Conservation (phyloP, 257 asterid species). For the Solanum ossicruentum region DNA sequence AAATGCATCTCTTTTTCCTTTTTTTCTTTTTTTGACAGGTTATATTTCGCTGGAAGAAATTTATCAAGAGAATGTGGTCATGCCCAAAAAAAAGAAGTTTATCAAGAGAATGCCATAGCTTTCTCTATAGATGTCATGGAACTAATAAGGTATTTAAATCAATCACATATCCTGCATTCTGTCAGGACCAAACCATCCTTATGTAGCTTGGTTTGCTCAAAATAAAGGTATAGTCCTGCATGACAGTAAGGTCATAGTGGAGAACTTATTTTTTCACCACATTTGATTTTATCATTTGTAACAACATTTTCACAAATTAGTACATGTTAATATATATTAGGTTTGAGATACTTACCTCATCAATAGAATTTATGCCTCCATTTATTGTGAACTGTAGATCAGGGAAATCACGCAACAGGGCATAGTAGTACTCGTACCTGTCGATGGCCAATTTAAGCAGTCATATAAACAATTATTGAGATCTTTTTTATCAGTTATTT, state of each 20-base stretch:
- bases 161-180: background rate
- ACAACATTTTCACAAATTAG: background rate
- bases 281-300: background rate
- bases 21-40: background rate
- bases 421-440: conserved; percentile 93
- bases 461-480: background rate
- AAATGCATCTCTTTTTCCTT: background rate
- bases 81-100: background rate
- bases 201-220: background rate
- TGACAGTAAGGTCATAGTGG: background rate
- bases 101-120: background rate
- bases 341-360: conserved; percentile 46
- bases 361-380: conserved; percentile 83
- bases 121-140: background rate
- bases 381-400: conserved; percentile 79
- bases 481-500: background rate
- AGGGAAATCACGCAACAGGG: conserved; percentile 94
- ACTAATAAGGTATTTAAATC: background rate
- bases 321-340: background rate
- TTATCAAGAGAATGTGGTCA: background rate
- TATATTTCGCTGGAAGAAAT: background rate
- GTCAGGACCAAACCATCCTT: background rate
- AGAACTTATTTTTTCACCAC: background rate
- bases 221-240: background rate
- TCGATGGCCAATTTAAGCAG: background rate